Conservation (phyloP, 352 stramenopile species). For the Pythium phragmitis region DNA sequence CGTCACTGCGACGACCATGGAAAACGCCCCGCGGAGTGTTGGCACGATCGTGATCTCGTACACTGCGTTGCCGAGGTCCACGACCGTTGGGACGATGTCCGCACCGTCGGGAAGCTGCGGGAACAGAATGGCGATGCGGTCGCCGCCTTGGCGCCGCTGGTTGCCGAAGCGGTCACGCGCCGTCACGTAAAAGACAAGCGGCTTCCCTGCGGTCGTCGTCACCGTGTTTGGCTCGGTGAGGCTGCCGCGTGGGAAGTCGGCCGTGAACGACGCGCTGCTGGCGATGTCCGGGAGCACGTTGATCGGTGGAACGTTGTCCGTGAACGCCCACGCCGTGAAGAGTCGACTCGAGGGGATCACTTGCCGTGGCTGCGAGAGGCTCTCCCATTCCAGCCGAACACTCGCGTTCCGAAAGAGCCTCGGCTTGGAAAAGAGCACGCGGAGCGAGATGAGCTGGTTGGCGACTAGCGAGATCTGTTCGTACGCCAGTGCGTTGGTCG, state of each 20-base stretch:
- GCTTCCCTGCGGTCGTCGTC: conserved; percentile 10
- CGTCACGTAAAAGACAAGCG: conserved; percentile 18
- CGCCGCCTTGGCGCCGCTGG: conserved; percentile 14
- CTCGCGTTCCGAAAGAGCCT: conserved; percentile 29
- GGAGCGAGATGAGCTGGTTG: conserved; percentile 40
- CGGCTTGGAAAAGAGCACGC: conserved; percentile 57
- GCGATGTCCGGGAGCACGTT: conserved; percentile 12
- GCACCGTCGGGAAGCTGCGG: conserved; percentile 15
- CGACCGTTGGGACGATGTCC: conserved; percentile 5
- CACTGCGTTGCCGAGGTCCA: conserved; percentile 12
- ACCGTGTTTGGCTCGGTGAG: neutral
- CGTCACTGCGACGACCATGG: conserved; percentile 25
- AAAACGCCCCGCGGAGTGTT: conserved; percentile 20
- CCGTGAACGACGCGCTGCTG: conserved; percentile 24
- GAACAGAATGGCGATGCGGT: conserved; percentile 21
- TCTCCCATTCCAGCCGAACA: conserved; percentile 52
- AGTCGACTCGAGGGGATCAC: conserved; percentile 41
- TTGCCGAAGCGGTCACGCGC: conserved; percentile 28
- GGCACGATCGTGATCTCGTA: conserved; percentile 24
- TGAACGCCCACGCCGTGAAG: conserved; percentile 54
- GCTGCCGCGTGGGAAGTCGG: conserved; percentile 12
- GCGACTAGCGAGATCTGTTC: conserved; percentile 29
- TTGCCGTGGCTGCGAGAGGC: conserved; percentile 44
- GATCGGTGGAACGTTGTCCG: conserved; percentile 49
- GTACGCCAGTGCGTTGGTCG: conserved; percentile 6